Evolutionary conservation across 2,329 filamentous ascomycete genomes (phyloP).

Genomic region (Aspergillus fischeri): DNA sequence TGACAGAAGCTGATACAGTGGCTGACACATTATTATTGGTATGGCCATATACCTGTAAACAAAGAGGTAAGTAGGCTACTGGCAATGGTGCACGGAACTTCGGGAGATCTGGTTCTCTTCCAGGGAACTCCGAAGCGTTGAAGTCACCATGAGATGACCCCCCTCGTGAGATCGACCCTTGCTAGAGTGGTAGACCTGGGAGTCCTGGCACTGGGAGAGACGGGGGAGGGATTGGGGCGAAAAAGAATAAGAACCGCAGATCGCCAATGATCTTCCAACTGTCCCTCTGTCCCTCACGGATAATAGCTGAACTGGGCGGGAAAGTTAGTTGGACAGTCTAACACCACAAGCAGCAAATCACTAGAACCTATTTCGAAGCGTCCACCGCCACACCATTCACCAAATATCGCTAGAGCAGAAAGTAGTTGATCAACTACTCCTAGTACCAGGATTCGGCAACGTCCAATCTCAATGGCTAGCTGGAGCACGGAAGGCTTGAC

Average conservation of each 20-base stretch:
- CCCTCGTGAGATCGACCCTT: background rate
- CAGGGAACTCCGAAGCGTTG: background rate
- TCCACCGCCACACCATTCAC: background rate
- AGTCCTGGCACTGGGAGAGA: background rate
- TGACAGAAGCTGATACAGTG: background rate
- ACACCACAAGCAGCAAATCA: background rate
- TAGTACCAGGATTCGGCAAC: too few species aligned
- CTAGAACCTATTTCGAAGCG: background rate
- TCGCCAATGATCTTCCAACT: background rate
- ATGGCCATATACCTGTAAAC: background rate
- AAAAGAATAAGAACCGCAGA: background rate
- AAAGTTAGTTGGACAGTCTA: background rate
- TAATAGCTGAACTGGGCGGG: background rate
- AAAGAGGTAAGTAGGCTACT: too few species aligned
- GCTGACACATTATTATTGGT: background rate
- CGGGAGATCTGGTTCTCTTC: background rate
- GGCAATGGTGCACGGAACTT: too few species aligned
- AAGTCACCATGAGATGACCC: background rate
- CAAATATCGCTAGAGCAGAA: background rate
- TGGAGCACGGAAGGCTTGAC: too few species aligned
- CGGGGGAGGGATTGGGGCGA: background rate
- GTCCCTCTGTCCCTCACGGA: too few species aligned
- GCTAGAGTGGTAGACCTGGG: background rate
- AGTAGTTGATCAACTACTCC: background rate
- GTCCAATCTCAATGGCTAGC: too few species aligned